Base-by-base conservation (phyloP, 2,329 filamentous ascomycete species). In the Metarhizium robertsii region DNA sequence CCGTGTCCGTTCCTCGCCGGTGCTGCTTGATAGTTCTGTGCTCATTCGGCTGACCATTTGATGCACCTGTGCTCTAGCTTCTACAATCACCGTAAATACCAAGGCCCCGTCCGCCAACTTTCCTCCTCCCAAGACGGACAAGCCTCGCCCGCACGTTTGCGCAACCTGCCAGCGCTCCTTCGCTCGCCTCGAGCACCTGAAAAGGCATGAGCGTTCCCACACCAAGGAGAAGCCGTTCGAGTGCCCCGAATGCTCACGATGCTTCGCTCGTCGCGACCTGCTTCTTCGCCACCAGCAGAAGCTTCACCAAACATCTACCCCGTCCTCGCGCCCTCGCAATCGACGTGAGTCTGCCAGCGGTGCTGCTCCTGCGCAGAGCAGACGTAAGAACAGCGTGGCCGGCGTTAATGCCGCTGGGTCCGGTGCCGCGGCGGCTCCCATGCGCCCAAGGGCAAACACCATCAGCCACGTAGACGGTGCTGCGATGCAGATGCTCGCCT, bases 141-240 rank as follows among this genome's bases (percentile, higher is more conserved):
- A 97, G 76, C 94, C 94, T 55, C 84, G 92, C 61, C 94, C 94
- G 61, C 94, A 99, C 73, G 86, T 95, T 58, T 99, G 94, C 75
- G 84, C 79, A 45, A 97, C 92, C 50, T 99, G 94, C 71, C 83
- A 86, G 65, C 86, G 94, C 61, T 95, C 90, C 36, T 99, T 99
- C 71, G 94, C 94, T 57, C 86, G 94, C 58, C 76, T 99, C 64
- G 94, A 99, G 74, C 94, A 99, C 71, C 76, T 99, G 62, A 99
- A 99, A 76, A 87, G 94, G 58, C 94, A 99, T 72, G 94, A 97
- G 74, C 84, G 94, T 59, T 96, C 91, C n/a, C 92, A 96, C 69
- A 96, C 92, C 48, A 96, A 99, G 71, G 92, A 99, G 75, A 99
- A 99, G 77, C 94, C 94, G 1, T 99, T 99, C 65, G 91, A 96